Evolutionary conservation across 1,284 basidiomycete species (phyloP), one percentile per base, ranked within the genome.

Genomic region (Ceratorhiza oryzae-sativae): DNA sequence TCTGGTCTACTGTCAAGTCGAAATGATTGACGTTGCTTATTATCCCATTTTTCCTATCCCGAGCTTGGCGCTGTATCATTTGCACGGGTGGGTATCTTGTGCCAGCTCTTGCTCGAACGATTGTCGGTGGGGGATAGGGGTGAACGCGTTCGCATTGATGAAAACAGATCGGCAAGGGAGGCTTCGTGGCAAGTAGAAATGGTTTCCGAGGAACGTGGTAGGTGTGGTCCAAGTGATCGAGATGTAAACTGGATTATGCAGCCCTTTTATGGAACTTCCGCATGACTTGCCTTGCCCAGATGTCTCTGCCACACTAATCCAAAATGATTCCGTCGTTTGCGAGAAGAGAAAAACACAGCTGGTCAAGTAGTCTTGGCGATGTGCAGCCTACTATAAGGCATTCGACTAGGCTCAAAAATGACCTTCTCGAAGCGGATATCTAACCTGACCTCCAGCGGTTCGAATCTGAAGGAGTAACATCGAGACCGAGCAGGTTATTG

Each of bases 91-190:
- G 1, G 63, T 30, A 9, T 51, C 63, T 18, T 27, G 39, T 1
- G 39, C 49, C 2, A 68, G 49, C 23, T 56, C 51, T 49, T 18
- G 63, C 39, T 83, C 79, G 76, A 88, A 88, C 8, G 84, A 82
- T 45, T 81, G 80, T 1, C 82, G 81, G 75, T 87, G 86, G 3
- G 88, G 77, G 12, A 88, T 77, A 3, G 85, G 84, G 56, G 83
- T 81, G 58, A 82, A 78, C 48, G 74, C 74, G 74, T 84, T 84
- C 74, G 80, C 78, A 70, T 83, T 77, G 6, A 78, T 73, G 74
- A 88, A 88, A 84, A 88, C 15, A 84, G 78, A 32, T 84, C 81
- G 74, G 88, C 82, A 23, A 88, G 82, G 1, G 73, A 73, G 42
- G 4, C 8, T 13, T 8, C 3, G n/a, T 18, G 15, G n/a, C 10